Conservation (phyloP, 1,284 basidiomycete species). For the Stygiomarasmius scandens region DNA sequence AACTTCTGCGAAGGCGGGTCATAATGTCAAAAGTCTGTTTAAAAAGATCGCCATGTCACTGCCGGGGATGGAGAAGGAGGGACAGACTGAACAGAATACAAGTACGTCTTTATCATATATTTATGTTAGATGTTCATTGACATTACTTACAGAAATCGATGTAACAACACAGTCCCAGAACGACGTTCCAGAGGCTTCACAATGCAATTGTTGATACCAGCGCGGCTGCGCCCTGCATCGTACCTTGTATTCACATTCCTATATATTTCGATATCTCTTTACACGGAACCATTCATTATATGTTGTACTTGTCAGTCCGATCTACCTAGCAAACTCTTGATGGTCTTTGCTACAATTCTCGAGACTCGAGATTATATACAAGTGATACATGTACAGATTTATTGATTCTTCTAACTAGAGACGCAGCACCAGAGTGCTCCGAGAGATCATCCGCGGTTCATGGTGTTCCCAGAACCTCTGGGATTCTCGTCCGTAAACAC, state of each 20-base stretch:
- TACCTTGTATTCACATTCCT: not conserved
- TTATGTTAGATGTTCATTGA: slow-evolving; percentile 12
- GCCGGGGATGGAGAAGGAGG: slow-evolving; percentile 92
- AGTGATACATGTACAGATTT: no score
- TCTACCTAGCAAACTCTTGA: no score
- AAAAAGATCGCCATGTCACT: slow-evolving; percentile 99
- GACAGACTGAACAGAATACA: slow-evolving; percentile 67
- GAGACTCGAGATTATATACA: no score
- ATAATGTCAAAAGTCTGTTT: slow-evolving; percentile 99
- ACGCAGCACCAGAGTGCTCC: no score
- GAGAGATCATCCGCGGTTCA: slow-evolving; percentile 79
- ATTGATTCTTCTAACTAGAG: no score
- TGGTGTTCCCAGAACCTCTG: slow-evolving; percentile 89
- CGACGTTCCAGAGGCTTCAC: slow-evolving; percentile 76
- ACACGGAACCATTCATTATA: not conserved
- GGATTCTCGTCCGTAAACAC: slow-evolving; percentile 79
- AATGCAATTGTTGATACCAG: slow-evolving; percentile 65
- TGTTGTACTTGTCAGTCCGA: not conserved
- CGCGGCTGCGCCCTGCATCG: not conserved
- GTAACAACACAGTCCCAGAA: slow-evolving; percentile 67
- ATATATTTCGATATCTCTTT: not conserved
- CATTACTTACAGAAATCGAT: slow-evolving; percentile 66
- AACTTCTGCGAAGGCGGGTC: slow-evolving; percentile 98
- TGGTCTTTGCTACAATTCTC: no score
- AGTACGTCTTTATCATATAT: slow-evolving; percentile 50